These are phyloP conservation scores for Lycium barbarum DNA, from an alignment of 257 asterid genomes.

Conservation along the genomic window DNA sequence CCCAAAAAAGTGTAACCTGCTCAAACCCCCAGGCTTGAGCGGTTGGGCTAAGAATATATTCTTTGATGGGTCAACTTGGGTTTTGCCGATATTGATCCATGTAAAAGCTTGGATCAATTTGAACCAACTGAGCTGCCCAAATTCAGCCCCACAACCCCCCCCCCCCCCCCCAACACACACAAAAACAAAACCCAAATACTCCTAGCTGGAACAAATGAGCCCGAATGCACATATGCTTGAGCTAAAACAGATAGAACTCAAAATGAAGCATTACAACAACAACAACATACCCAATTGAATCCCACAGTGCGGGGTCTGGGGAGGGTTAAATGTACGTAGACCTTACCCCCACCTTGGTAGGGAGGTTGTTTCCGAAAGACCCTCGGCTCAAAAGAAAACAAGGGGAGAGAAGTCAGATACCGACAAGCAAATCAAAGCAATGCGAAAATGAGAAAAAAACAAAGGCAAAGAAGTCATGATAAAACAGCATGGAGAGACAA, in stretches of 20 bases:
- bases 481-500: no score
- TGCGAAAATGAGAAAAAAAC: no score
- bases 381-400: no score
- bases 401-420: no score
- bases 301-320: no score
- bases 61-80: conserved; percentile 13
- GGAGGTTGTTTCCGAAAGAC: no score
- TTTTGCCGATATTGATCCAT: not conserved
- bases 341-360: no score
- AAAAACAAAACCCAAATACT: not conserved
- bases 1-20: not conserved
- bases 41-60: not conserved
- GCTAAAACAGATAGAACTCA: not conserved
- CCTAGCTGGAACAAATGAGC: not conserved
- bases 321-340: no score
- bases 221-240: conserved; percentile 1
- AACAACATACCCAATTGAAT: no score
- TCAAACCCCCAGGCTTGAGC: not conserved
- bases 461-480: no score
- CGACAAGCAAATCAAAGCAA: no score
- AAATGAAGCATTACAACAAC: conserved; percentile 16
- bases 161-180: not conserved
- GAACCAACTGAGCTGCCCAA: not conserved
- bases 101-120: not conserved
- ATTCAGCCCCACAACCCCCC: not conserved